These are phyloP conservation scores for Papiliotrema terrestris DNA, from an alignment of 1,284 basidiomycete species.

Conservation along the genomic window DNA sequence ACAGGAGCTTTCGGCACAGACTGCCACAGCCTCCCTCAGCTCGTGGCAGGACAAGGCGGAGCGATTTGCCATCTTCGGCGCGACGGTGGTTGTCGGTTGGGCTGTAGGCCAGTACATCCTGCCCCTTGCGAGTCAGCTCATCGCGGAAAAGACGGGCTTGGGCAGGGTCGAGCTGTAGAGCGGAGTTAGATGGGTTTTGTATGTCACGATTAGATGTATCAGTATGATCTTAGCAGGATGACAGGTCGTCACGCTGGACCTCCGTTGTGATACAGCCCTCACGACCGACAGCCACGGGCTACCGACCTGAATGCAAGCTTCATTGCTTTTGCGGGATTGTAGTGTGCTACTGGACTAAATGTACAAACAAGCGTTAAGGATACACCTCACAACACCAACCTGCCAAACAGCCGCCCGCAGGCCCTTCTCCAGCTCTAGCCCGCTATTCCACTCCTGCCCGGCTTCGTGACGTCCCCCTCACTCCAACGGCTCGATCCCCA, in stretches of 20 bases:
- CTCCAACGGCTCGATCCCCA: constrained; percentile 45
- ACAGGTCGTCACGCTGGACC: background rate
- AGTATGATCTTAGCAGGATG: background rate
- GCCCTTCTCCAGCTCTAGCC: no score
- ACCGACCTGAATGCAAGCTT: no score
- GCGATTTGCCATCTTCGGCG: constrained; percentile 12
- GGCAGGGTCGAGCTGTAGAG: constrained; percentile 1
- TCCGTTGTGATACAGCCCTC: no score
- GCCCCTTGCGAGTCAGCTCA: constrained; percentile 7
- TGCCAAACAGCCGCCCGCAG: no score
- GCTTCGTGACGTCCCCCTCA: background rate
- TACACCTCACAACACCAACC: no score
- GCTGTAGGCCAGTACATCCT: constrained; percentile 14
- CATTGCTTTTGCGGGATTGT: no score
- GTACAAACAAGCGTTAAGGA: no score
- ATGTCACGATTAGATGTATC: background rate
- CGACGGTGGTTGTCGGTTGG: constrained; percentile 15
- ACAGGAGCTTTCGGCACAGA: background rate
- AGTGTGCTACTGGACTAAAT: no score
- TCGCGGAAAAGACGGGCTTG: background rate
- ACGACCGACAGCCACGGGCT: no score
- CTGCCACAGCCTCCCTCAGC: background rate
- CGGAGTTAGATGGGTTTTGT: background rate
- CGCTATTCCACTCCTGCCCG: no score
- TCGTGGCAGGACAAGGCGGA: constrained; percentile 9